A percentile compares a stretch with the other conserved stretches of the same genome.
phyloP scores from a whole-genome alignment of 805 yeast species.

The Hanseniaspora jakobsenii region DNA sequence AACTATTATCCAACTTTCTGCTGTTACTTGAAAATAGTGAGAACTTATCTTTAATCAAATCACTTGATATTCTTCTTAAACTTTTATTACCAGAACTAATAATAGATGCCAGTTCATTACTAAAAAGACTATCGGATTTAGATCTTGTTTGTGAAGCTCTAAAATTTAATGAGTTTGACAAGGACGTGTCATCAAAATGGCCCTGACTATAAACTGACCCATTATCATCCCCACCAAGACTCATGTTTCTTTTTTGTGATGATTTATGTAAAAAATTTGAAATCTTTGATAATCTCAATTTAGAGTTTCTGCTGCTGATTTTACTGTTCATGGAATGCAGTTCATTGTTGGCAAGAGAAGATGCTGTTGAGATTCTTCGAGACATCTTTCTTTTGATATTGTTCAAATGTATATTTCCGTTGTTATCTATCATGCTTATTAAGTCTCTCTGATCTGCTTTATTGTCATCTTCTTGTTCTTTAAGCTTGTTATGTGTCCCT shows the following conservation, averaged over 20 bases:
- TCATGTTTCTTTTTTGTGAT: no score
- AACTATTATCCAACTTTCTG: no score
- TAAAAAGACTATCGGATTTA: slow-evolving; percentile 3
- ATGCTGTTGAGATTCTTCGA: background rate
- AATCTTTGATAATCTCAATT: slow-evolving; percentile 4
- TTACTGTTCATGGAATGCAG: slow-evolving; percentile 5
- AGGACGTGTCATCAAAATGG: no score
- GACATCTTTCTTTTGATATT: background rate
- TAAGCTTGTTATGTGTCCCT: background rate
- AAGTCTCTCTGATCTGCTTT: background rate
- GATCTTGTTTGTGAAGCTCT: background rate
- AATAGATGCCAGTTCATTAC: background rate
- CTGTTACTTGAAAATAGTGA: background rate
- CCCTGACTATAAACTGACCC: no score
- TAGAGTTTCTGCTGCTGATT: background rate
- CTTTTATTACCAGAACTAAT: background rate
- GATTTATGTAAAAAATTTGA: slow-evolving; percentile 8
- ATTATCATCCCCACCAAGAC: no score
- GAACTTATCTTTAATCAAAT: background rate
- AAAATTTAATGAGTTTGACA: no score
- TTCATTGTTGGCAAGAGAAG: background rate
- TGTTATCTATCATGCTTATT: background rate
- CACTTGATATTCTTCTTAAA: slow-evolving; percentile 1
- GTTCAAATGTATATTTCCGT: background rate
- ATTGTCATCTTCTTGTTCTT: background rate